Base-by-base conservation (phyloP, 768 basidiomycete species). In the Leccinellum albellum region DNA sequence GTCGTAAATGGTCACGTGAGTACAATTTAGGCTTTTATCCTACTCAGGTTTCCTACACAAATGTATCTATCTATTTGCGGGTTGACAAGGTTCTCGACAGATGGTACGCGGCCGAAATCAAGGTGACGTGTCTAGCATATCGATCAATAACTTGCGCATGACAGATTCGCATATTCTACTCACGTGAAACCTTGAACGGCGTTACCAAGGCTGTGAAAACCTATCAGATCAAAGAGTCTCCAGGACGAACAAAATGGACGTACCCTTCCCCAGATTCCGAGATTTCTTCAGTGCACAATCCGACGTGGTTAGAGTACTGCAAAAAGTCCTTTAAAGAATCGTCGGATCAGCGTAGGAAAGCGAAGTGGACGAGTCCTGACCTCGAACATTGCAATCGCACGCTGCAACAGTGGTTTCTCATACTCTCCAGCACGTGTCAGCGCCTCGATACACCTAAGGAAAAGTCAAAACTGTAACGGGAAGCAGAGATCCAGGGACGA, bases 171-270 rank as follows among this genome's bases (percentile, higher is more conserved):
- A 15, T 21, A 20, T 28, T 24, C 31, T 13, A 81, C 88, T 62
- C 72, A 89, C 88, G 91, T 94, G 72, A 94, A 94, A 32, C 90
- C 91, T 72, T 94, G 91, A 20, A 93, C 91, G 2, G 91, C 88
- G 60, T 94, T 94, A 6, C 91, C 91, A 40, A 94, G 79, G 14
- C 90, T 91, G 51, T 6, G 15, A 50, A 48, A 47, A 20, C 46
- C 17, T 37, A 46, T 61, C 29, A 54, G 55, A 32, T 45, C n/a
- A 31, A 47, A 7, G 29, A 40, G 24, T 26, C 2, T 31, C 10
- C 1, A 3, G 21, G 5, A 12, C 2, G 55, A 48, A 44, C 17
- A n/a, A n/a, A 29, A 26, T 26, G 21, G 5, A 75, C 82, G 54
- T 61, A 89, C 87, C 83, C 88, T 74, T 94, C 91, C 10, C 93